Evolutionary conservation across 176 grass and related monocot species (phyloP).

Genomic region (Urochloa ruziziensis): DNA sequence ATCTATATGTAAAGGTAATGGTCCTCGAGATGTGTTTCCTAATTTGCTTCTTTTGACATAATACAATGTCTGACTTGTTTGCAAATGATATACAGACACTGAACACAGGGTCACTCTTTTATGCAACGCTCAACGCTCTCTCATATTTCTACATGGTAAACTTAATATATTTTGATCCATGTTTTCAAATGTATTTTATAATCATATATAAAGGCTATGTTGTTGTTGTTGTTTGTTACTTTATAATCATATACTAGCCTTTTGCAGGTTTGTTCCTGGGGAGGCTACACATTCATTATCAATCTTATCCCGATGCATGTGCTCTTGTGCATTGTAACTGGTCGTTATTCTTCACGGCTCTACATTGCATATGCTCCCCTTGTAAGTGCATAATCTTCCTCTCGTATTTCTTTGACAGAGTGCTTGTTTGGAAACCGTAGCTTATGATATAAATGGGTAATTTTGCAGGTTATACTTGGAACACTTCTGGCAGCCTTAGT

Average conservation of each 20-base stretch:
- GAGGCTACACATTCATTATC: constrained; percentile 99
- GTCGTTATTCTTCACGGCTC: constrained; percentile 89
- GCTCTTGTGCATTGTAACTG: constrained; percentile 94
- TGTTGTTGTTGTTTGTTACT: too few relatives aligned
- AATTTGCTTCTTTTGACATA: constrained; percentile 10
- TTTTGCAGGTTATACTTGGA: constrained; percentile 89
- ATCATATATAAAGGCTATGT: too few relatives aligned
- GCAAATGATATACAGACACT: constrained; percentile 70
- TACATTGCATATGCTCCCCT: constrained; percentile 99
- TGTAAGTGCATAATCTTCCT: constrained; percentile 56
- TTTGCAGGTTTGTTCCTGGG: constrained; percentile 97
- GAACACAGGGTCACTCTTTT: constrained; percentile 98
- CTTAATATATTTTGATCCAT: constrained; percentile 16
- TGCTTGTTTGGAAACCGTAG: background rate
- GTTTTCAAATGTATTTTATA: constrained; percentile 34
- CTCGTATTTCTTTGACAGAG: background rate
- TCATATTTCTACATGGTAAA: constrained; percentile 99
- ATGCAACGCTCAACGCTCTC: constrained; percentile 93
- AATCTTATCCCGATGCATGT: constrained; percentile 99
- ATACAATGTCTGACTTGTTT: constrained; percentile 26
- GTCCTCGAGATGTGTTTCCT: background rate
- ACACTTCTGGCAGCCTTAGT: constrained; percentile 96
- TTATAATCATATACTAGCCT: constrained; percentile 31
- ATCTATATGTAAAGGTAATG: constrained; percentile 98
- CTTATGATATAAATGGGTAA: background rate